These are phyloP conservation scores for Skeletonema potamos DNA, from an alignment of 108 stramenopile genomes.

Conservation along the genomic window DNA sequence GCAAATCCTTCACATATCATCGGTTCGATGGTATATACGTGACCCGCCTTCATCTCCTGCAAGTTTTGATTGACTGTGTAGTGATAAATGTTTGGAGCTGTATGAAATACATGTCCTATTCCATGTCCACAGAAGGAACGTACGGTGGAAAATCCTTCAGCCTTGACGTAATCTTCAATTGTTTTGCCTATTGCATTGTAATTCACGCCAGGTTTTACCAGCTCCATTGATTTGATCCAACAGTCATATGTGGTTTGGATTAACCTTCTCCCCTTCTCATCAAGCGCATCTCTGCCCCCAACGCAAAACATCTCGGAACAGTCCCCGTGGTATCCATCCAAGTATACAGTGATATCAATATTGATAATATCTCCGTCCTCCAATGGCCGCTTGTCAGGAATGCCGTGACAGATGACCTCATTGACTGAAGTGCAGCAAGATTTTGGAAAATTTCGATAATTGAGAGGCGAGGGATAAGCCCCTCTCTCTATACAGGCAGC, in stretches of 20 bases:
- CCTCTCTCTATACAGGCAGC: conserved; percentile 44
- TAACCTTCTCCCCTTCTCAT: conserved; percentile 50
- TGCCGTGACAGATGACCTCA: conserved; percentile 98
- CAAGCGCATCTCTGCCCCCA: conserved; percentile 64
- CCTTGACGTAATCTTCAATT: conserved; percentile 77
- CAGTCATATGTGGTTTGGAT: conserved; percentile 86
- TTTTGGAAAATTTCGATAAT: conserved; percentile 96
- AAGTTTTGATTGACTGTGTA: conserved; percentile 89
- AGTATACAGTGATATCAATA: conserved; percentile 90
- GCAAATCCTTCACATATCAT: conserved; percentile 94
- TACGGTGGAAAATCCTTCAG: conserved; percentile 71
- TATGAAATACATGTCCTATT: conserved; percentile 74
- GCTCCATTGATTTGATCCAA: conserved; percentile 71
- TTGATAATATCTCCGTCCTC: conserved; percentile 92
- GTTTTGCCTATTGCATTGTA: conserved; percentile 92
- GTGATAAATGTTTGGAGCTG: conserved; percentile 92
- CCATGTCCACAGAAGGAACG: conserved; percentile 90
- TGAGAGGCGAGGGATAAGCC: conserved; percentile 90
- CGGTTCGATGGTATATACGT: conserved; percentile 98
- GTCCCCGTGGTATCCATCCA: conserved; percentile 94
- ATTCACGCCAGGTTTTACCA: conserved; percentile 67
- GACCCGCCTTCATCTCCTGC: conserved; percentile 87
- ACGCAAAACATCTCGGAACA: conserved; percentile 95
- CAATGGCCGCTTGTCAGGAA: conserved; percentile 88
- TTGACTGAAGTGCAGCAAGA: conserved; percentile 94